A percentile compares a stretch with the other conserved stretches of the same genome.
phyloP scores from a whole-genome alignment of 1,284 basidiomycete genomes.

The Abortiporus biennis region DNA sequence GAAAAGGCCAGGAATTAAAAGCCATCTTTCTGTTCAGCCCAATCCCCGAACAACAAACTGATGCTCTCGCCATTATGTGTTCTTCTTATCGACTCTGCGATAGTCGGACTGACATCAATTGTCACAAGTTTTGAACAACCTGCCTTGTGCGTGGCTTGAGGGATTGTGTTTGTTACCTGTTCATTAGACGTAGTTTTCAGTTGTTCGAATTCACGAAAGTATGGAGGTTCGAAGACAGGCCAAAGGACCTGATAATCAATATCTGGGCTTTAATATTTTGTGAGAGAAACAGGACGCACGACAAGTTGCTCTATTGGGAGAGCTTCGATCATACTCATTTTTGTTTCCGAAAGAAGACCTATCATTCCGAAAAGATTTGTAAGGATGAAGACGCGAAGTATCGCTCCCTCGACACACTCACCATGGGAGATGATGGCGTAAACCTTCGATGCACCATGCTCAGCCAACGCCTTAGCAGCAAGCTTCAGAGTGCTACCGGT shows the following conservation, averaged over 20 bases:
- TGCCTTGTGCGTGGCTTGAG: conserved; percentile 52
- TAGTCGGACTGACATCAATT: conserved; percentile 86
- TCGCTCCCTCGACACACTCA: too few species aligned
- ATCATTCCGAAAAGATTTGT: neutral
- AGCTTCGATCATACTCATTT: conserved; percentile 70
- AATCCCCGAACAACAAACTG: conserved; percentile 76
- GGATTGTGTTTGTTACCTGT: conserved; percentile 76
- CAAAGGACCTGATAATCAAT: neutral
- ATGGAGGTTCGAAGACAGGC: conserved; percentile 29
- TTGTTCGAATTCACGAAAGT: too few species aligned
- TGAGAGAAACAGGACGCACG: conserved; percentile 44
- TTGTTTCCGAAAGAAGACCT: conserved; percentile 86
- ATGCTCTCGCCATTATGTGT: conserved; percentile 97
- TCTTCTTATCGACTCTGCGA: conserved; percentile 93
- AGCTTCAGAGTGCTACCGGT: conserved; percentile 86
- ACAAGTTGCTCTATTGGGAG: conserved; percentile 86
- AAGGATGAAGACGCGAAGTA: too few species aligned
- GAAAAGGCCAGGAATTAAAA: too few species aligned
- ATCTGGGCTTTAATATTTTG: too few species aligned
- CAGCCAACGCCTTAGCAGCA: conserved; percentile 80
- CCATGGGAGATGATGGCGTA: conserved; percentile 94
- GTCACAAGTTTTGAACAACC: conserved; percentile 60
- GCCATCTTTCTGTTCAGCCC: conserved; percentile 33
- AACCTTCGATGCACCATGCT: conserved; percentile 85
- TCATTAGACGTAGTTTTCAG: too few species aligned